Base-by-base conservation (phyloP, 495 filamentous ascomycete genomes). In the Geoglossum glabrum region DNA sequence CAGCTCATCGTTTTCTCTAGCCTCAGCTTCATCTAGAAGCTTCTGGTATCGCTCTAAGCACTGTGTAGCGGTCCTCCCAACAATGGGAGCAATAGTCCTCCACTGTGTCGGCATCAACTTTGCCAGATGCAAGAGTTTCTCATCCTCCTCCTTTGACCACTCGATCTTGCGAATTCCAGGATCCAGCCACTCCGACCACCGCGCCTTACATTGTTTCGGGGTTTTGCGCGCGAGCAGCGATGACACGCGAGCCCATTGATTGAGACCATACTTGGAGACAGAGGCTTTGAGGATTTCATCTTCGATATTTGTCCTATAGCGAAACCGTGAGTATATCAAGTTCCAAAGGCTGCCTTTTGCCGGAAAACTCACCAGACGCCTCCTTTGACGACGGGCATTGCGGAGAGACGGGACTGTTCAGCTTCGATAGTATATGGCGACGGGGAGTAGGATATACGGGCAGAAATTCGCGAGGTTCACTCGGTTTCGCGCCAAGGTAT, bases 91-190 rank as follows among this genome's bases (percentile, higher is more conserved):
- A 69, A 97, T 94, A 36, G 92, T 97, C 63, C 93, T 83, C 92
- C 92, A 98, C 76, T 98, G 92, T 33, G 92, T 96, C 31, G 92
- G 92, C 86, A 97, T 95, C 76, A 98, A 74, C 76, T 97, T 97
- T 46, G 92, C 93, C 61, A 97, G 73, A 67, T 95, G 90, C 64
- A 98, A 71, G 54, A 98, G 75, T 74, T 92, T 97, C 74, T 97
- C 93, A 69, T 97, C 93, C 72, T 98, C 92, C 74, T 98, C 93
- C 67, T 89, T 83, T 60, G 87, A 94, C 93, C 93, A 98, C 68
- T 98, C 92, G 64, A 93, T 89, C 74, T 97, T 97, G 59, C 89
- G 85, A 71, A 97, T 97, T 61, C 85, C 86, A 3, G 92, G 92
- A 64, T 97, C 92, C 61, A 98, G 80, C 90, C 92, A 98, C 79